Evolutionary conservation across 352 stramenopile species (phyloP).

Genomic region (Phytophthora pluvialis): DNA sequence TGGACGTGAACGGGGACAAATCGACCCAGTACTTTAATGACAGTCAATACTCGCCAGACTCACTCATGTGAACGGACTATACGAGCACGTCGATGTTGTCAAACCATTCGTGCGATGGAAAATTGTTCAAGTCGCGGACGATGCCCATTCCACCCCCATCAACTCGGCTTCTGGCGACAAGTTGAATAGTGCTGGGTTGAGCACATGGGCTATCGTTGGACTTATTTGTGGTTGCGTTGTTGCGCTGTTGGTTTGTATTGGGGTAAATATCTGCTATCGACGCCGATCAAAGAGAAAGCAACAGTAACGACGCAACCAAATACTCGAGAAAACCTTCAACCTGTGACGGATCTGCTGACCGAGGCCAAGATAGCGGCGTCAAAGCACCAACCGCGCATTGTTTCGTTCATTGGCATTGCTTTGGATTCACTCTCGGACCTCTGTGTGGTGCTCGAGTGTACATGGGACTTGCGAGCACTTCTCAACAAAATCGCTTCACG

Average conservation of each 20-base stretch:
- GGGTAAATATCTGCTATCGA: too few relatives aligned
- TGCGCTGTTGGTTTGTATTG: too few relatives aligned
- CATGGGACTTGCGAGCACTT: constrained; percentile 44
- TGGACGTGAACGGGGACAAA: not conserved
- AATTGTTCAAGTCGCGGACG: too few relatives aligned
- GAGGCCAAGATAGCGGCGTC: constrained; percentile 55
- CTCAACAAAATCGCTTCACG: constrained; percentile 33
- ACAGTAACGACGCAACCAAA: constrained; percentile 21
- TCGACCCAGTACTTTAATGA: constrained; percentile 2
- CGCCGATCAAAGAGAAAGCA: constrained; percentile 1
- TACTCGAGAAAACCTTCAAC: constrained; percentile 30
- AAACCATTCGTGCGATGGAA: not conserved
- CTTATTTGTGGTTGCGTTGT: not conserved
- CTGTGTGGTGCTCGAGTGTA: constrained; percentile 53
- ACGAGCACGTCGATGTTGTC: not conserved
- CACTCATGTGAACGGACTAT: not conserved
- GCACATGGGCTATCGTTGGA: not conserved
- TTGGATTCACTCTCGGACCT: constrained; percentile 62
- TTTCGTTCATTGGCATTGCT: constrained; percentile 55
- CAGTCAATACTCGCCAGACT: not conserved
- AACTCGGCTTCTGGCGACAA: too few relatives aligned
- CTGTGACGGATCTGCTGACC: constrained; percentile 52
- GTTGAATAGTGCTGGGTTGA: not conserved
- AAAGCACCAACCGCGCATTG: constrained; percentile 59
- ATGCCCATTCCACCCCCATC: too few relatives aligned